These are phyloP conservation scores for Panaeolus cyanescens DNA, from an alignment of 768 basidiomycete genomes.

Conservation along the genomic window DNA sequence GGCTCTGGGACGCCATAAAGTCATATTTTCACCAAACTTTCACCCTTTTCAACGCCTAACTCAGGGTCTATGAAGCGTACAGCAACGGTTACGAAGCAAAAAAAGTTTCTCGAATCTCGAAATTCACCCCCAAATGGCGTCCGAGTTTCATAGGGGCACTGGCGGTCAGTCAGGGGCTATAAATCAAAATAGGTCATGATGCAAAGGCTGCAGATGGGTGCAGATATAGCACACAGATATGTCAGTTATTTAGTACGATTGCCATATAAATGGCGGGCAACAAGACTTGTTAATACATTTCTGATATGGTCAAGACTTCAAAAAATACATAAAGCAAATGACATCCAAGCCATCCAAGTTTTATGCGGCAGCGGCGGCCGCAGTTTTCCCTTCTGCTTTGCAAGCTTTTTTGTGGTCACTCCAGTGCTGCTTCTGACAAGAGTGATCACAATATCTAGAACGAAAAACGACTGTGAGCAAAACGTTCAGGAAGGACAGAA, in stretches of 20 bases:
- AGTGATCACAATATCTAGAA: constrained; percentile 22
- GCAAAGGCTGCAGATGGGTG: background rate
- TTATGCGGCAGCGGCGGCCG: background rate
- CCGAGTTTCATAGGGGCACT: background rate
- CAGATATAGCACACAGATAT: background rate
- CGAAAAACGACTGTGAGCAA: background rate
- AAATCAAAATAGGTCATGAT: no score
- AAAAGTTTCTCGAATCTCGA: background rate
- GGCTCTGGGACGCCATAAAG: no score
- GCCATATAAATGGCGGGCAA: background rate
- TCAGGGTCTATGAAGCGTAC: no score
- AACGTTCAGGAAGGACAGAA: background rate
- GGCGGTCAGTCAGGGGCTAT: no score
- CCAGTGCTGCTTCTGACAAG: constrained; percentile 27
- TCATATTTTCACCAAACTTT: no score
- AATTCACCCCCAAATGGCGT: background rate
- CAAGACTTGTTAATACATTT: no score
- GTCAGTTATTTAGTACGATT: background rate
- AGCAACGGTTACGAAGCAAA: no score
- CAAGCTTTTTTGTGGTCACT: constrained; percentile 22
- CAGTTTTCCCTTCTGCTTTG: constrained; percentile 8
- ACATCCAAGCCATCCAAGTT: background rate
- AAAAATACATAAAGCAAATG: background rate
- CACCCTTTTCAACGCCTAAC: no score
- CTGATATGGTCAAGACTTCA: background rate